Base-by-base conservation (phyloP, 768 basidiomycete genomes). In the Hypsizygus marmoreus region DNA sequence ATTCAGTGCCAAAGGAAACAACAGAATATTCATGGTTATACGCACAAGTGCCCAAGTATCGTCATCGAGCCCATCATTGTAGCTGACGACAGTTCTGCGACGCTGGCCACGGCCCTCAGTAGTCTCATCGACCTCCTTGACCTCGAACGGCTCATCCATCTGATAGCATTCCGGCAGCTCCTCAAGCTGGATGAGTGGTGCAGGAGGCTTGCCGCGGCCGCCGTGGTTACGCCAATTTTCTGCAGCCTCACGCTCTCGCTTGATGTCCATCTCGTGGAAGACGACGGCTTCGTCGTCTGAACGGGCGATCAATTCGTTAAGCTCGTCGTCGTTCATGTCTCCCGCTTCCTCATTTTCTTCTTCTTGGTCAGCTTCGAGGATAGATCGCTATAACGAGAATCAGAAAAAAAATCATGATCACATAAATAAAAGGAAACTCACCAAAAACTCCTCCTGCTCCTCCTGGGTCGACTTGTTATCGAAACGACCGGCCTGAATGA, bases 401-500 rank as follows among this genome's bases (percentile, higher is more conserved):
- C 55, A 44, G 24, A 28, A 53, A 28, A 19, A 39, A 32, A 36
- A 40, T 23, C 36, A 55, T 36, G 29, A 33, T 56, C 19, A 33
- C 29, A 20, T 20, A 24, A 20, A 34, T 32, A 45, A 11, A 57
- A 31, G 40, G 13, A 29, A n/a, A 68, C 86, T 55, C 58, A 92
- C 91, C 70, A 97, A 69, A 54, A 95, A 88, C 61, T 93, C 92
- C 64, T 99, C 95, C 56, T 97, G 94, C 64, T 99, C 97, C 63
- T 95, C 94, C 54, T 93, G 90, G 3, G 94, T 95, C 16, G 95
- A 95, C 70, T 95, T 95, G 71, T 98, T 95, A 65, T 99, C 97
- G 70, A 97, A 97, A 35, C 93, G 92, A 76, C 95, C 95, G 42
- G 94, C 94, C 72, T 97, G 95, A 60, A 97, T 97, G 70, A 97